phyloP scores from a whole-genome alignment of 2,329 filamentous ascomycete species.

The Fusarium citri region DNA sequence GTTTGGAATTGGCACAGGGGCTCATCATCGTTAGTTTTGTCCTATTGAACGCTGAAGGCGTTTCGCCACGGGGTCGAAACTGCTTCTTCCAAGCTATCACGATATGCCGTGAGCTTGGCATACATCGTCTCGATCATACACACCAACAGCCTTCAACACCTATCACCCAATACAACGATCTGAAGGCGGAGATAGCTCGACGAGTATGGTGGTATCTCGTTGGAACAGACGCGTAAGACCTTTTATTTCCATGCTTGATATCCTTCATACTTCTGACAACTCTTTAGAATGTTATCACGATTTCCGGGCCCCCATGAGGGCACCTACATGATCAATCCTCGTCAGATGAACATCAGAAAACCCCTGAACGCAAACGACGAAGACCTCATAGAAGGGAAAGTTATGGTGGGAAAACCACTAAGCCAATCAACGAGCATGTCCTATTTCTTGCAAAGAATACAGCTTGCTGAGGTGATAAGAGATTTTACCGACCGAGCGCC shows the following conservation, averaged over 20 bases:
- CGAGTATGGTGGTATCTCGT: slow-evolving; percentile 60
- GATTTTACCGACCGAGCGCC: slow-evolving; percentile 50
- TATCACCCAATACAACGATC: slow-evolving; percentile 38
- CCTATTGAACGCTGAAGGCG: slow-evolving; percentile 52
- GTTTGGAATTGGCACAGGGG: slow-evolving; percentile 54
- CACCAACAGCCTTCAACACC: slow-evolving; percentile 31
- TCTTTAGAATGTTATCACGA: slow-evolving; percentile 51
- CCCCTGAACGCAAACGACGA: slow-evolving; percentile 55
- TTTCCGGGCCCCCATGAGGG: slow-evolving; percentile 52
- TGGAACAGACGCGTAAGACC: slow-evolving; percentile 54
- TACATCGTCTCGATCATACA: slow-evolving; percentile 56
- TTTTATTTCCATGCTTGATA: neutral
- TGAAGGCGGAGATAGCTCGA: slow-evolving; percentile 53
- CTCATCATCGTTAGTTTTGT: slow-evolving; percentile 54
- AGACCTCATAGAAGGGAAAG: slow-evolving; percentile 49
- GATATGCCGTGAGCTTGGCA: slow-evolving; percentile 44
- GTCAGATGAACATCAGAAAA: slow-evolving; percentile 54
- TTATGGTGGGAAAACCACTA: slow-evolving; percentile 47
- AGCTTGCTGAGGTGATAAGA: slow-evolving; percentile 53
- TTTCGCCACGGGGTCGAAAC: slow-evolving; percentile 33
- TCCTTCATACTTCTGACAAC: slow-evolving; percentile 9
- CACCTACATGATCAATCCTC: slow-evolving; percentile 53
- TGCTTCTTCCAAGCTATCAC: slow-evolving; percentile 32
- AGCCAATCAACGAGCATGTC: slow-evolving; percentile 52
- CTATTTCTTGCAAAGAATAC: slow-evolving; percentile 54